Evolutionary conservation across 768 basidiomycete species (phyloP).

Genomic region (Neoboletus brunneissimus): DNA sequence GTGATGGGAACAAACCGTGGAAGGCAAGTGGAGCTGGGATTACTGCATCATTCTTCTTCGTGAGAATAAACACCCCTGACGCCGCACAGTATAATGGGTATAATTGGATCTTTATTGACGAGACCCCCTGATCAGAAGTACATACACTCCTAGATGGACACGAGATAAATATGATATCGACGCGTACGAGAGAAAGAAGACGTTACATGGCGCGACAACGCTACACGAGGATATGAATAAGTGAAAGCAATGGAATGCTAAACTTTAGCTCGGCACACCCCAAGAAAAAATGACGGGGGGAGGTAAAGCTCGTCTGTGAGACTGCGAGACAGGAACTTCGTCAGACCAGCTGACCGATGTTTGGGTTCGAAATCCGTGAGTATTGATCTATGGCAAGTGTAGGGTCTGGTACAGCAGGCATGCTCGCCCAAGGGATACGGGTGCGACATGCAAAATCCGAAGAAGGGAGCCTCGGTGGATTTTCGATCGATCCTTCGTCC

Average conservation of each 20-base stretch:
- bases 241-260: too few relatives aligned
- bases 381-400: not conserved
- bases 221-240: not conserved
- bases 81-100: not conserved
- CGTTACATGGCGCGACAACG: not conserved
- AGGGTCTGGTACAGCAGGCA: not conserved
- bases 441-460: not conserved
- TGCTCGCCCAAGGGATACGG: not conserved
- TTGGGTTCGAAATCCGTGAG: not conserved
- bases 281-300: too few relatives aligned
- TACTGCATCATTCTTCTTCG: conserved; percentile 6
- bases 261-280: too few relatives aligned
- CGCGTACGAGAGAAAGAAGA: not conserved
- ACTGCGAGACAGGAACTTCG: not conserved
- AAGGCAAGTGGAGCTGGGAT: not conserved
- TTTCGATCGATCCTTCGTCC: not conserved
- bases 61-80: conserved; percentile 19
- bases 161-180: not conserved
- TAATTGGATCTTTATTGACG: not conserved
- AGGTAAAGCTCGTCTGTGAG: not conserved
- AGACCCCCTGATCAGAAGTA: not conserved
- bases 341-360: not conserved
- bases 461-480: not conserved
- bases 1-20: conserved; percentile 3
- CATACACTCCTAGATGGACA: not conserved